A percentile compares a stretch with the other conserved stretches of the same genome.
Conservation (phyloP, 148 eudicot genomes). For the Rhododendron ovatum region DNA sequence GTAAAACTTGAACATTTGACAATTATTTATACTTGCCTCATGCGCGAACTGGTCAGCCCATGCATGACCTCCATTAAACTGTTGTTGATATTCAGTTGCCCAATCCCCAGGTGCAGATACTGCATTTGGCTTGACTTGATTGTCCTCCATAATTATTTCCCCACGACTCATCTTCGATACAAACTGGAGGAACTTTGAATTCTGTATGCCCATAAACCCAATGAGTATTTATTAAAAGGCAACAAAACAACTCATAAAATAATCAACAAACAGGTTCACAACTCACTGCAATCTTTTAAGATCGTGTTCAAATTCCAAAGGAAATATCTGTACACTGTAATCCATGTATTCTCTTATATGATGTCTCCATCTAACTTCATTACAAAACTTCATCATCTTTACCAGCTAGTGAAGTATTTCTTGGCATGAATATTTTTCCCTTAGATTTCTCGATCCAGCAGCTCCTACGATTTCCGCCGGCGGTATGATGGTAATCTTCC, state of each 20-base stretch:
- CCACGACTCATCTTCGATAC: slow-evolving; percentile 99
- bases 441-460: not conserved
- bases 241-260: slow-evolving; percentile 5
- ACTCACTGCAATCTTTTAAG: not conserved
- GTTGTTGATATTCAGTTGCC: slow-evolving; percentile 80
- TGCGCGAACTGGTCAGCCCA: slow-evolving; percentile 76
- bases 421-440: not conserved
- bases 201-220: slow-evolving; percentile 40
- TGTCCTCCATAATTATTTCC: slow-evolving; percentile 77
- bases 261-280: not conserved
- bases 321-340: not conserved
- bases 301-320: not conserved
- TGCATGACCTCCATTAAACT: slow-evolving; percentile 48
- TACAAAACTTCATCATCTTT: not conserved
- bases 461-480: not conserved
- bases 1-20: not conserved
- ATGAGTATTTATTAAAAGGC: slow-evolving; percentile 3
- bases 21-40: slow-evolving; percentile 46
- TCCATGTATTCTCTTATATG: not conserved
- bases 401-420: not conserved
- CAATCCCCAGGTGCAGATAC: slow-evolving; percentile 68
- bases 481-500: not conserved
- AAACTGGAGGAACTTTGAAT: slow-evolving; percentile 91
- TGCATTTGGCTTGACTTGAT: slow-evolving; percentile 66
- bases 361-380: slow-evolving; percentile 2